These are phyloP conservation scores for Rosa chinensis DNA, from an alignment of 306 rosid genomes.

Conservation along the genomic window DNA sequence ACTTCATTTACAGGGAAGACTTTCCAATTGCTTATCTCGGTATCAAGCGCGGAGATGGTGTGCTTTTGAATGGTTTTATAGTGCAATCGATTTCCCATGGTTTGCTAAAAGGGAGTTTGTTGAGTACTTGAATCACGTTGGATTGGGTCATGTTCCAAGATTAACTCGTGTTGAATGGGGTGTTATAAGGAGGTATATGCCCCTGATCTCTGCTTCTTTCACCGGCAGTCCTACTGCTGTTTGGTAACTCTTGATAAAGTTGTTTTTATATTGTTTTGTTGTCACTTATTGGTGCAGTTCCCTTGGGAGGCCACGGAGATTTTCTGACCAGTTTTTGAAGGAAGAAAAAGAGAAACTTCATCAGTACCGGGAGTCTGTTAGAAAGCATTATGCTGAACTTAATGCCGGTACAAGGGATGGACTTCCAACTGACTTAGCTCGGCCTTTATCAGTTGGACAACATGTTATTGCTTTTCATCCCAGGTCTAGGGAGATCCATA, in stretches of 20 bases:
- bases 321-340: slow-evolving; percentile 74
- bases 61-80: slow-evolving; percentile 92
- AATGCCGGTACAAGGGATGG: slow-evolving; percentile 79
- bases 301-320: slow-evolving; percentile 91
- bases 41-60: slow-evolving; percentile 78
- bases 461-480: slow-evolving; percentile 82
- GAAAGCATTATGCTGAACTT: slow-evolving; percentile 85
- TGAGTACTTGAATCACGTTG: slow-evolving; percentile 93
- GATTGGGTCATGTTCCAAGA: slow-evolving; percentile 92
- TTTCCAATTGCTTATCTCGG: slow-evolving; percentile 62
- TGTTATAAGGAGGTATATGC: slow-evolving; percentile 79
- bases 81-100: slow-evolving; percentile 98
- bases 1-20: slow-evolving; percentile 57
- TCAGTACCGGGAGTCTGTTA: slow-evolving; percentile 85
- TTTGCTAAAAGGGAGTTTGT: slow-evolving; percentile 88
- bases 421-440: slow-evolving; percentile 88
- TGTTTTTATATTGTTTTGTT: slow-evolving; percentile 2
- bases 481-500: slow-evolving; percentile 68
- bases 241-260: neutral
- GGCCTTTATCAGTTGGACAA: slow-evolving; percentile 82
- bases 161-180: slow-evolving; percentile 98
- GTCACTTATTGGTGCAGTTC: slow-evolving; percentile 63
- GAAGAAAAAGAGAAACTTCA: slow-evolving; percentile 87
- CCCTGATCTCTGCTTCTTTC: slow-evolving; percentile 33
- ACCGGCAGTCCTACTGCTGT: slow-evolving; percentile 14